Evolutionary conservation across 1,284 basidiomycete species (phyloP), one percentile per base, ranked within the genome.

Genomic region (Sanguinoderma infundibulare): DNA sequence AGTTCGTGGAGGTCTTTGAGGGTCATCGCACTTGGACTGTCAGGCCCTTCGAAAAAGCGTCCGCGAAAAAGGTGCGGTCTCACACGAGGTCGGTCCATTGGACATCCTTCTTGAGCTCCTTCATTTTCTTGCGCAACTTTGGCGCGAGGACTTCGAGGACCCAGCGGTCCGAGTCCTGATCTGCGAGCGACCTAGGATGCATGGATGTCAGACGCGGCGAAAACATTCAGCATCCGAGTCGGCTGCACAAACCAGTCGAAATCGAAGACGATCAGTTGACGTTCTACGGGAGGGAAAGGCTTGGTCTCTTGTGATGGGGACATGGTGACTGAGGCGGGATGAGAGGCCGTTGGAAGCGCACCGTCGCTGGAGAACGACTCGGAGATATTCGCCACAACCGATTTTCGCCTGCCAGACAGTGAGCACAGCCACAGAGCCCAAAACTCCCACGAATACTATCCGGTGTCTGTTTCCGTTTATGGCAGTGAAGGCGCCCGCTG

Each of bases 11-110:
- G 83, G 70, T 95, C 90, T 39, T 78, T 80, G 66, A 96, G 82
- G 44, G 85, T 87, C 69, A 89, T 81, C n/a, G 91, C 89, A 26
- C 94, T 67, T 51, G 35, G 26, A 15, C 22, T 42, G 46, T 59
- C 52, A 59, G 58, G 52, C 46, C 17, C n/a, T 14, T 35, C 34
- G 32, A 15, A 17, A 35, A 34, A n/a, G n/a, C 20, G 1, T 40
- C 32, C 15, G 22, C 5, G 15, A 35, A 28, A n/a, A 26, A 20
- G 1, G n/a, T n/a, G 32, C 40, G 14, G 9, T 77, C 87, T 79
- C 76, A 97, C 95, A 98, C 88, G 51, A 96, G 87, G 78, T 98
- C 98, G 4, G 96, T 99, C 89, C 96, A 99, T 74, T 98, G 95
- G 5, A 88, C 77, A 50, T 83, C 77, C 14, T 79, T 76, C 74